Evolutionary conservation across 768 basidiomycete species (phyloP).

Genomic region (Suillus alpinus): DNA sequence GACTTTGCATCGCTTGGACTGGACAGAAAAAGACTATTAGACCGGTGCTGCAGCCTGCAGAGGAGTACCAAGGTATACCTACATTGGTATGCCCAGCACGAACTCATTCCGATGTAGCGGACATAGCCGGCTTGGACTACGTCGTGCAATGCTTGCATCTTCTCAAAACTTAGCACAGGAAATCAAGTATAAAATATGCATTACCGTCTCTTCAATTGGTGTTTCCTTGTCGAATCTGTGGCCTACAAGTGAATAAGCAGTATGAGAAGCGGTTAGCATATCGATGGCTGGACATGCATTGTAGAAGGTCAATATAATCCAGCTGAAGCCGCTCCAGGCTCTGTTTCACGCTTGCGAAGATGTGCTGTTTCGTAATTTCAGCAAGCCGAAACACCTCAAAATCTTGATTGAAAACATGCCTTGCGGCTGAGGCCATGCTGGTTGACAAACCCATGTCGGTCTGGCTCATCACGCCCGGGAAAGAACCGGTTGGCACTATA

Average conservation of each 20-base stretch:
- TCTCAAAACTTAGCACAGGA: background rate
- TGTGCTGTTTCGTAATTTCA: slow-evolving; percentile 34
- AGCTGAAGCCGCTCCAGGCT: slow-evolving; percentile 40
- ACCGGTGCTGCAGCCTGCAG: background rate
- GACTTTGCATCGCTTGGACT: slow-evolving; percentile 42
- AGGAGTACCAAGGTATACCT: slow-evolving; percentile 4
- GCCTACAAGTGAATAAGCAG: slow-evolving; percentile 20
- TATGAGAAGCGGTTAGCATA: background rate
- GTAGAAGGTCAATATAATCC: slow-evolving; percentile 60
- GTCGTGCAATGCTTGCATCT: slow-evolving; percentile 51
- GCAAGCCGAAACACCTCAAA: background rate
- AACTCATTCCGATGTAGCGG: slow-evolving; percentile 44
- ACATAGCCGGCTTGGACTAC: slow-evolving; percentile 48
- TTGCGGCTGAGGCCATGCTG: slow-evolving; percentile 46
- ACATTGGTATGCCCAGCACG: slow-evolving; percentile 41
- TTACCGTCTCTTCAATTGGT: slow-evolving; percentile 44
- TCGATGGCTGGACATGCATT: slow-evolving; percentile 30
- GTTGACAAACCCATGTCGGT: slow-evolving; percentile 45
- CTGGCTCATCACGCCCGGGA: slow-evolving; percentile 22
- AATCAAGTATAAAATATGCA: background rate
- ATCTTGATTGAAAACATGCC: slow-evolving; percentile 13
- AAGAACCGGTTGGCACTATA: slow-evolving; percentile 11
- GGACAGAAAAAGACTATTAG: background rate
- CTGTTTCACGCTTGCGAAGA: slow-evolving; percentile 53
- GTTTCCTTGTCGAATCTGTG: slow-evolving; percentile 50